These are phyloP conservation scores for Anisodus tanguticus DNA, from an alignment of 257 asterid genomes.

Conservation along the genomic window DNA sequence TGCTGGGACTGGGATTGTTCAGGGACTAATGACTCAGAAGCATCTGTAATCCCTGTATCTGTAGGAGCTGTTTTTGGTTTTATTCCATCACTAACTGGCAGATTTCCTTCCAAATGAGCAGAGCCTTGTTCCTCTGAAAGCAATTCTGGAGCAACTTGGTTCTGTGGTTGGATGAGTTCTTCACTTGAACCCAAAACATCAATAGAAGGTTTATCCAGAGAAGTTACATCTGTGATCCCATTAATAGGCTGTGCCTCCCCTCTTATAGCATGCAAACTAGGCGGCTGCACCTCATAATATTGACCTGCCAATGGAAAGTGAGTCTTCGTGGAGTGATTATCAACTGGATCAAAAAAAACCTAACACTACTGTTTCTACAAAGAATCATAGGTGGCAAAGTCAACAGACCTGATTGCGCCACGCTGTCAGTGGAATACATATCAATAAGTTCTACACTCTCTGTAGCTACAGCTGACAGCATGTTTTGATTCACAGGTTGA, in stretches of 20 bases:
- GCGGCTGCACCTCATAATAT: slow-evolving; percentile 32
- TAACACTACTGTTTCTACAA: slow-evolving; percentile 33
- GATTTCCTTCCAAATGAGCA: slow-evolving; percentile 41
- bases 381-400: slow-evolving; percentile 28
- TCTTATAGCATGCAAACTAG: slow-evolving; percentile 28
- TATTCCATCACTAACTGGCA: slow-evolving; percentile 27
- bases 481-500: slow-evolving; percentile 33
- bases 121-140: slow-evolving; percentile 36
- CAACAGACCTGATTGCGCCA: slow-evolving; percentile 28
- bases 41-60: slow-evolving; percentile 27
- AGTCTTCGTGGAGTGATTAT: slow-evolving; percentile 1
- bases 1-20: slow-evolving; percentile 29
- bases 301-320: slow-evolving; percentile 35
- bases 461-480: slow-evolving; percentile 22
- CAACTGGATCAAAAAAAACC: slow-evolving; percentile 19
- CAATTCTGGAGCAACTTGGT: slow-evolving; percentile 40
- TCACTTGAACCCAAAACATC: slow-evolving; percentile 37
- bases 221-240: slow-evolving; percentile 34
- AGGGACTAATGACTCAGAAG: slow-evolving; percentile 26
- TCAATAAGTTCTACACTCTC: slow-evolving; percentile 31
- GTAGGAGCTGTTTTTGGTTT: slow-evolving; percentile 15
- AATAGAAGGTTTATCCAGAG: slow-evolving; percentile 37
- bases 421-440: slow-evolving; percentile 16
- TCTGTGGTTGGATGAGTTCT: slow-evolving; percentile 36
- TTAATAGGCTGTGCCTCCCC: slow-evolving; percentile 31